Percentiles rank a stretch among this genome's conserved stretches.
Conservation (phyloP, 352 stramenopile genomes). For the Nothophytophthora sp. region DNA sequence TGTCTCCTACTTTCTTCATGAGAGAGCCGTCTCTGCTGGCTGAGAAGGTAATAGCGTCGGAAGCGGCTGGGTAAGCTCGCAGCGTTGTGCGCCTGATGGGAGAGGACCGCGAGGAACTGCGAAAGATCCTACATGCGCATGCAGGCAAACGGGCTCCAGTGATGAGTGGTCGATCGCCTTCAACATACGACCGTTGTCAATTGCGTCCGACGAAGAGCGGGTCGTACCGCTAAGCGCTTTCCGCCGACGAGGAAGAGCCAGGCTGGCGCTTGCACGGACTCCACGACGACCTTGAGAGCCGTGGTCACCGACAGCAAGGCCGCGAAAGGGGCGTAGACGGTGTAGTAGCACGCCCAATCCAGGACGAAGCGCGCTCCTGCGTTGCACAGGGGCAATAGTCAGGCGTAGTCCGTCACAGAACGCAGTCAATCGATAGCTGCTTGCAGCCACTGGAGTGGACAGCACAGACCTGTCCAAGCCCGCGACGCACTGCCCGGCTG, state of each 20-base stretch:
- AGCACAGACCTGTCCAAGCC: too few relatives aligned
- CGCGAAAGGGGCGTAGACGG: constrained; percentile 21
- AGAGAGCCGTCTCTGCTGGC: constrained; percentile 17
- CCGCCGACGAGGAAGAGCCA: constrained; percentile 27
- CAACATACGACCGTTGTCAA: too few relatives aligned
- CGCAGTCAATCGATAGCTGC: too few relatives aligned
- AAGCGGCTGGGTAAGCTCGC: constrained; percentile 26
- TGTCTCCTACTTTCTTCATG: constrained; percentile 34
- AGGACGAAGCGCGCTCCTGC: too few relatives aligned
- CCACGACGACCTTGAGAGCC: constrained; percentile 12
- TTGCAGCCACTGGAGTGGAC: too few relatives aligned
- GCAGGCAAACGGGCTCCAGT: too few relatives aligned
- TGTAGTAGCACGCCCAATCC: constrained; percentile 24
- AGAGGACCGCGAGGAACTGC: constrained; percentile 39
- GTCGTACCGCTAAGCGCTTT: constrained; percentile 37
- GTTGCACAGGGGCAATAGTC: too few relatives aligned
- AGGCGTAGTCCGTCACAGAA: too few relatives aligned
- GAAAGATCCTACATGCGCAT: constrained; percentile 37
- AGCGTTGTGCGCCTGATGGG: constrained; percentile 29
- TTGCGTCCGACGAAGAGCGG: too few relatives aligned
- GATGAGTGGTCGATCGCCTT: too few relatives aligned
- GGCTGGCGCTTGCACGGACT: constrained; percentile 7
- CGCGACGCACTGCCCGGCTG: too few relatives aligned
- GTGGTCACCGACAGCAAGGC: constrained; percentile 16
- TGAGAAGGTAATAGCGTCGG: constrained; percentile 23